Evolutionary conservation across 106 monocot species (phyloP).

Genomic region (Dendrobium chrysotoxum): DNA sequence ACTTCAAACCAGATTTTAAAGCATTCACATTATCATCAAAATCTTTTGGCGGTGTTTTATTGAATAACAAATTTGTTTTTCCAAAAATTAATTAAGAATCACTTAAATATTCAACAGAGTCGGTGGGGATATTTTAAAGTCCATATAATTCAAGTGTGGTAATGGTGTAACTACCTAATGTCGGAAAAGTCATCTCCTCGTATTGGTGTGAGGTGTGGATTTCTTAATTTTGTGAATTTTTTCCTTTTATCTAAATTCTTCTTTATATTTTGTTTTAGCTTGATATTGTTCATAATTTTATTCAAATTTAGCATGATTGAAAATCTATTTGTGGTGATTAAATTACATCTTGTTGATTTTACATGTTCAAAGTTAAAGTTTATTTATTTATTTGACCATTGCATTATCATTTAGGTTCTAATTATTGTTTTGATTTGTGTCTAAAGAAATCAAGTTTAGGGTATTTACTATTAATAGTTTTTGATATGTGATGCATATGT

Average conservation of each 20-base stretch:
- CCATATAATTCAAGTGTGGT: too few relatives aligned
- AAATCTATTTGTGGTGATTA: neutral
- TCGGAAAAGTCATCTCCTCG: neutral
- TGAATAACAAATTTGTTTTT: too few relatives aligned
- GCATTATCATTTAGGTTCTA: neutral
- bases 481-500: neutral
- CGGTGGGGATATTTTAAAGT: too few relatives aligned
- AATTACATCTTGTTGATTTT: neutral
- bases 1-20: too few relatives aligned
- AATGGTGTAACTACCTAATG: too few relatives aligned
- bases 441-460: neutral
- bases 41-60: too few relatives aligned
- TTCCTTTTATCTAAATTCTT: neutral
- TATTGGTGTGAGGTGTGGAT: neutral
- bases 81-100: too few relatives aligned
- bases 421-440: neutral
- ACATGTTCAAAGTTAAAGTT: neutral
- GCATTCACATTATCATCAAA: too few relatives aligned
- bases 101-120: too few relatives aligned
- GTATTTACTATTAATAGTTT: neutral
- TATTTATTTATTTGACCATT: neutral
- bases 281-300: neutral
- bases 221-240: too few relatives aligned
- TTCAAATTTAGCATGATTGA: neutral
- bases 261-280: neutral